These are phyloP conservation scores for Cenchrus purpureus DNA, from an alignment of 176 grass and related monocot genomes.

Conservation along the genomic window DNA sequence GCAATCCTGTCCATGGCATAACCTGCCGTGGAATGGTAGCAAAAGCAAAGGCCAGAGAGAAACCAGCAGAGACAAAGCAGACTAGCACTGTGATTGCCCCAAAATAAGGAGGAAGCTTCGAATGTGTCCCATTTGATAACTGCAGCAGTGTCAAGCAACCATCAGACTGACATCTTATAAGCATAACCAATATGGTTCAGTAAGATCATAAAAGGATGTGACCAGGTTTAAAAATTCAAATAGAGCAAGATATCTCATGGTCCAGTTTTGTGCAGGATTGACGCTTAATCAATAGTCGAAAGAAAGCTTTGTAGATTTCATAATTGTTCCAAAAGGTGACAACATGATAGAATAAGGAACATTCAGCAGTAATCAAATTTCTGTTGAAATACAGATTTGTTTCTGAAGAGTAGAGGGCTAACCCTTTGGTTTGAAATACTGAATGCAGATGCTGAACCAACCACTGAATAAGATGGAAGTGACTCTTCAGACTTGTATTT, in stretches of 20 bases:
- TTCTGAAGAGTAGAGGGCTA: slow-evolving; percentile 42
- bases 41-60: slow-evolving; percentile 78
- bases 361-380: slow-evolving; percentile 8
- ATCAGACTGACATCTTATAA: slow-evolving; percentile 30
- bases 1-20: slow-evolving; percentile 87
- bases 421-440: slow-evolving; percentile 77
- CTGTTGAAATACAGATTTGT: slow-evolving; percentile 22
- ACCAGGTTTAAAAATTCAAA: slow-evolving; percentile 15
- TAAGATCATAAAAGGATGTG: slow-evolving; percentile 1
- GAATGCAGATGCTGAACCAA: slow-evolving; percentile 76
- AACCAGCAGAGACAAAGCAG: slow-evolving; percentile 58
- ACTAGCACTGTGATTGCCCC: slow-evolving; percentile 58
- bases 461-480: slow-evolving; percentile 75
- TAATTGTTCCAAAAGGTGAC: slow-evolving; percentile 13
- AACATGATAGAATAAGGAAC: background rate
- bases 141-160: slow-evolving; percentile 40
- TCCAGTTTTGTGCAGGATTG: background rate
- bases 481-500: slow-evolving; percentile 70
- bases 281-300: slow-evolving; percentile 9
- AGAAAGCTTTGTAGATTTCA: background rate
- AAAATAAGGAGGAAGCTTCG: slow-evolving; percentile 73
- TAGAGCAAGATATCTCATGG: background rate
- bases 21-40: slow-evolving; percentile 70
- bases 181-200: slow-evolving; percentile 19
- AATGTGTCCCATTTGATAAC: slow-evolving; percentile 57